Conservation (phyloP, 306 rosid genomes). For the Cicer judaicum region DNA sequence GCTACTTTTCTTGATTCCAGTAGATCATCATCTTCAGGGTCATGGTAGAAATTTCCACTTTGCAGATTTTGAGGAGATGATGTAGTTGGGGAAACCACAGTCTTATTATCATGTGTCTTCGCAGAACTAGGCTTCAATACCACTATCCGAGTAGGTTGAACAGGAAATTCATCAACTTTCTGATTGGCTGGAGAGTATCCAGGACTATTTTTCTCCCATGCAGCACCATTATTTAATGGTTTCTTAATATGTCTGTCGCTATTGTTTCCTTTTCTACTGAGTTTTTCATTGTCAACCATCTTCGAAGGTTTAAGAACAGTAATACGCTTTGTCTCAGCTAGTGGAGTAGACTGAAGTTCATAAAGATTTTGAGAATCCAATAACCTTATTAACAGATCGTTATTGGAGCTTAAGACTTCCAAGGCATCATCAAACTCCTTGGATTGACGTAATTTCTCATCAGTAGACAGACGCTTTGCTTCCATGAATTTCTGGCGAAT, state of each 20-base stretch:
- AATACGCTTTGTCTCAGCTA: conserved; percentile 82
- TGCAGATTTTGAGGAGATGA: conserved; percentile 65
- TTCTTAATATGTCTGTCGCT: conserved; percentile 58
- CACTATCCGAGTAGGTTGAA: conserved; percentile 92
- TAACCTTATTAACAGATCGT: conserved; percentile 72
- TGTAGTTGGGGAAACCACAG: conserved; percentile 62
- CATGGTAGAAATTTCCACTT: conserved; percentile 58
- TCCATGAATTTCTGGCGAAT: conserved; percentile 83
- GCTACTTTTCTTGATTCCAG: conserved; percentile 64
- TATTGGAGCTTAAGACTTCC: conserved; percentile 90
- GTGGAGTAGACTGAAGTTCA: conserved; percentile 68
- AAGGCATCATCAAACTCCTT: conserved; percentile 85
- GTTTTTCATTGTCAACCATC: conserved; percentile 63
- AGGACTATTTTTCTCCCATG: conserved; percentile 57
- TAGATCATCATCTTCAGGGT: conserved; percentile 60
- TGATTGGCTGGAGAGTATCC: conserved; percentile 56
- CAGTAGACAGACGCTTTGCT: conserved; percentile 79
- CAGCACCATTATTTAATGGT: conserved; percentile 52
- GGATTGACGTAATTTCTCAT: conserved; percentile 82
- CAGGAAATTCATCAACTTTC: conserved; percentile 66
- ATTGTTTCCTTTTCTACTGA: conserved; percentile 55
- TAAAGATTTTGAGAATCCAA: conserved; percentile 77
- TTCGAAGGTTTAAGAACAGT: conserved; percentile 95
- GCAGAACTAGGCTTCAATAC: conserved; percentile 90
- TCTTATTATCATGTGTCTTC: conserved; percentile 64